Evolutionary conservation across 108 stramenopile genomes (phyloP), one percentile per base, ranked within the genome.

Genomic region (Cyclostephanos invisitatus): DNA sequence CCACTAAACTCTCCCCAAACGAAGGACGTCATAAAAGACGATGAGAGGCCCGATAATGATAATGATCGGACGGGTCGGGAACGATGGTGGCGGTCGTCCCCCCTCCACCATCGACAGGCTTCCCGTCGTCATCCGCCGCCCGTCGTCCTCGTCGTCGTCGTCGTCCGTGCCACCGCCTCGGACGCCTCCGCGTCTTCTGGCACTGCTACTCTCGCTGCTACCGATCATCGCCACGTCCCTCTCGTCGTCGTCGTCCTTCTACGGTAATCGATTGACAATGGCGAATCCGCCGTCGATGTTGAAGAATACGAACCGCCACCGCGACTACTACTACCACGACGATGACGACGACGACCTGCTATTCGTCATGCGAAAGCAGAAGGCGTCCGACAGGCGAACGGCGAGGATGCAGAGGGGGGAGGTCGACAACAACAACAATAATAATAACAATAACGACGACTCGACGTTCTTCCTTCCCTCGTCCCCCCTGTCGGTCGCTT

Each of bases 351-450:
- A 65, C 60, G 60, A 29, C 36, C 54, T 64, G 22, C 35, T 35
- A 8, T 65, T 84, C 36, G 59, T 67, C 24, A 94, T 94, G 92
- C 76, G 92, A 22, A 94, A 94, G 67, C 92, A 94, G 80, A 94
- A 91, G 78, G 89, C 92, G 38, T 85, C 84, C 12, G 92, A 94
- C 70, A 87, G 86, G 62, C 85, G 90, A 15, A 94, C 93, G 0
- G 63, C 87, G 22, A 74, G 90, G 59, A 40, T 84, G 78, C 92
- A 94, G 54, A 68, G 84, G 28, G 84, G 86, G 38, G 53, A 71
- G 51, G 21, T 68, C 11, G 78, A 84, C 5, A 1, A 1, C 7
- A 7, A 8, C 44, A 42, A 28, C 51, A 4, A 32, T 3, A 32
- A 32, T 4, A 32, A 32, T 4, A 32, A 32, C 32, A 4, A 32